These are phyloP conservation scores for Scleromitrula shiraiana DNA, from an alignment of 2,329 filamentous ascomycete species.

Conservation along the genomic window DNA sequence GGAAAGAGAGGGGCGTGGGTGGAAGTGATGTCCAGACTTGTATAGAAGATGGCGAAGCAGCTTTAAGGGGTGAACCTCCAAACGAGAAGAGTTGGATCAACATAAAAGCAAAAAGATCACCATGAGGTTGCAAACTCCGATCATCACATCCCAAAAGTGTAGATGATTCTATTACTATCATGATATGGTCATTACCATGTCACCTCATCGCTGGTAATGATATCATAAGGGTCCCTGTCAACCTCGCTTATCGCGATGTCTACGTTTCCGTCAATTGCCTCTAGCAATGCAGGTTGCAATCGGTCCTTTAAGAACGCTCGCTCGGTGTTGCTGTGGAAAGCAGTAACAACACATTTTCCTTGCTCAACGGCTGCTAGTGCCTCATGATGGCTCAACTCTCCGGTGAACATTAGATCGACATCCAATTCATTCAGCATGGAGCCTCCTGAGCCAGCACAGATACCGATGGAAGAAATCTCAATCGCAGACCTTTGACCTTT, in stretches of 20 bases:
- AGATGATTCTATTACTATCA: too few species aligned
- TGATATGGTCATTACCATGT: constrained; percentile 10
- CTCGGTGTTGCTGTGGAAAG: constrained; percentile 94
- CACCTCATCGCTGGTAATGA: constrained; percentile 38
- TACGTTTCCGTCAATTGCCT: constrained; percentile 50
- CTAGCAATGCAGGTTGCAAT: constrained; percentile 56
- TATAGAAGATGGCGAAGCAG: constrained; percentile 30
- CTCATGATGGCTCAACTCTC: constrained; percentile 90
- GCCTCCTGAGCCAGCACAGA: constrained; percentile 85
- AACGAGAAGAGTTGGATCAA: constrained; percentile 20
- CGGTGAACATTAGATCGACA: constrained; percentile 80
- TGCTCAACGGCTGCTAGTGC: constrained; percentile 79
- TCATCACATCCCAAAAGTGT: not conserved
- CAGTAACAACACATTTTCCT: constrained; percentile 71
- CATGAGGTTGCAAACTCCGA: constrained; percentile 9
- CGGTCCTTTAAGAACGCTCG: constrained; percentile 68
- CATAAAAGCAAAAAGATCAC: constrained; percentile 13
- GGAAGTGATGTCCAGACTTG: constrained; percentile 27
- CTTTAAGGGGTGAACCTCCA: constrained; percentile 24
- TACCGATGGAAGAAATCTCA: constrained; percentile 62
- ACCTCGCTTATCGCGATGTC: constrained; percentile 65
- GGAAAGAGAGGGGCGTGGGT: constrained; percentile 29
- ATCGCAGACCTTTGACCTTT: constrained; percentile 14
- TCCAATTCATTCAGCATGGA: constrained; percentile 61
- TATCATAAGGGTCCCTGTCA: constrained; percentile 83